phyloP scores from a whole-genome alignment of 371 early-diverging fungal genomes.

The Mitosporidium daphniae region DNA sequence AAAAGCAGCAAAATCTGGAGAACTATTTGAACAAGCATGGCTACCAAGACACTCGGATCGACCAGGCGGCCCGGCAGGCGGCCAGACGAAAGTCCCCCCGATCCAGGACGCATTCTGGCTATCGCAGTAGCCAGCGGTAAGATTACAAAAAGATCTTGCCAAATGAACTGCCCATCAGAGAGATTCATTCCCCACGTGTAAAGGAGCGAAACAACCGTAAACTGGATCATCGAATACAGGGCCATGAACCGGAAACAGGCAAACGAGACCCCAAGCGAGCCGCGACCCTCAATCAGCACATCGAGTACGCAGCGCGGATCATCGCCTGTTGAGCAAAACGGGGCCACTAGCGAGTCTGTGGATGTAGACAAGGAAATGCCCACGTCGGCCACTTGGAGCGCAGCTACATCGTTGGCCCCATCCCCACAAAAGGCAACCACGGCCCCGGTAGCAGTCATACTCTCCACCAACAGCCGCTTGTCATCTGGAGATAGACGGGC shows the following conservation, averaged over 20 bases:
- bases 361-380: slow-evolving; percentile 83
- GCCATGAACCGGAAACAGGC: slow-evolving; percentile 91
- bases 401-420: slow-evolving; percentile 98
- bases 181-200: slow-evolving; percentile 44
- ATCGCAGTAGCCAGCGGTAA: slow-evolving; percentile 28
- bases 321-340: slow-evolving; percentile 49
- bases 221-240: slow-evolving; percentile 50
- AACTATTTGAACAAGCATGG: too few relatives aligned
- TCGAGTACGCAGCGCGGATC: slow-evolving; percentile 62
- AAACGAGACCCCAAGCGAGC: slow-evolving; percentile 78
- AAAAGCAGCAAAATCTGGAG: too few relatives aligned
- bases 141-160: slow-evolving; percentile 46
- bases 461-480: slow-evolving; percentile 16
- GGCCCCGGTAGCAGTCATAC: slow-evolving; percentile 3
- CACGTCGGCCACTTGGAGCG: slow-evolving; percentile 80
- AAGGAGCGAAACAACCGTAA: slow-evolving; percentile 43
- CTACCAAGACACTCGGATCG: too few relatives aligned
- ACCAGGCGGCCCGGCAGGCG: too few relatives aligned
- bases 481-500: slow-evolving; percentile 96
- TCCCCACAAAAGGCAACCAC: slow-evolving; percentile 61
- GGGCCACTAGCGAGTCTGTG: slow-evolving; percentile 83
- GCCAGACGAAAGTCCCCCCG: too few relatives aligned
- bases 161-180: slow-evolving; percentile 52
- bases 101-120: too few relatives aligned
- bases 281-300: slow-evolving; percentile 77